Conservation (phyloP, 768 basidiomycete genomes). For the Kwoniella europaea region DNA sequence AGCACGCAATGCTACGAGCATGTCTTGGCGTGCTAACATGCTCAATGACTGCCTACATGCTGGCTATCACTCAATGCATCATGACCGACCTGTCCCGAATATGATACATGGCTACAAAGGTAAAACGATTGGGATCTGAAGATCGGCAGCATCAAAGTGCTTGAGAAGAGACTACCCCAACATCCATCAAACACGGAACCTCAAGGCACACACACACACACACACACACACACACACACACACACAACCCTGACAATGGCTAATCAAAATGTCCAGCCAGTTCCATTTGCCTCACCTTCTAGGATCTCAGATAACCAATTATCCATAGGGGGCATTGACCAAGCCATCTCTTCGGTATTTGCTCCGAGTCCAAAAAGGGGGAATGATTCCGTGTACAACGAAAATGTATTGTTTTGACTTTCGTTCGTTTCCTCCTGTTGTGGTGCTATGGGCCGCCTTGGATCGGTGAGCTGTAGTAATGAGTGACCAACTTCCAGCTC, state of each 20-base stretch:
- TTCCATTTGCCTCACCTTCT: neutral
- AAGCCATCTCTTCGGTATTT: conserved; percentile 1
- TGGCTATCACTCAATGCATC: no score
- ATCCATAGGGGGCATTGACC: conserved; percentile 4
- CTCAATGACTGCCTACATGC: neutral
- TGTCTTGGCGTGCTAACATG: neutral
- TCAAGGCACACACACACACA: neutral
- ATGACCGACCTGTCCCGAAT: neutral
- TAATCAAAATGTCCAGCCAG: conserved; percentile 1
- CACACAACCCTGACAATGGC: neutral
- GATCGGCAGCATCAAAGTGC: no score
- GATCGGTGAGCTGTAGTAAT: neutral
- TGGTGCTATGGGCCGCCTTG: neutral
- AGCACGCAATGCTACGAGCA: neutral
- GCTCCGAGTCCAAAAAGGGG: neutral
- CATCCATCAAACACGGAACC: neutral
- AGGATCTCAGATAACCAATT: conserved; percentile 8
- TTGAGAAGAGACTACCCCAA: neutral
- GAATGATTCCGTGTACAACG: neutral
- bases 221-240: neutral
- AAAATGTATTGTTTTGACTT: neutral
- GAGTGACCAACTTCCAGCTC: conserved; percentile 5
- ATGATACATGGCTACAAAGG: neutral
- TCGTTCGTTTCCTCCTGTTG: neutral
- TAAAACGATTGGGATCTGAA: no score